Percentiles rank a stretch among this genome's conserved stretches.
phyloP scores from a whole-genome alignment of 306 rosid genomes.

The Biancaea sappan region DNA sequence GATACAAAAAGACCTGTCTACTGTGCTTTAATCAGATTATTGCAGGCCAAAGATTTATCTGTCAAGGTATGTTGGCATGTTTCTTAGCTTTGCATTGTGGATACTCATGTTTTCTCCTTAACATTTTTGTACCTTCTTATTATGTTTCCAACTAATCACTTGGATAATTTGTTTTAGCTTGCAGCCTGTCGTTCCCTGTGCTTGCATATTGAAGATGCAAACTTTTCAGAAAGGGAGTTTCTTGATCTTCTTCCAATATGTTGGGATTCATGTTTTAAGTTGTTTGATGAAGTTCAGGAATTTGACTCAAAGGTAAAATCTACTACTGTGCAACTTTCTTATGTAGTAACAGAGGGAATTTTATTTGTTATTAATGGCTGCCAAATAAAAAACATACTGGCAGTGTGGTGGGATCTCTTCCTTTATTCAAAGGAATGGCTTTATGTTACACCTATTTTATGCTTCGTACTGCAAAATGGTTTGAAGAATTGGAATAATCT shows the following conservation, averaged over 20 bases:
- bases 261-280: slow-evolving; percentile 87
- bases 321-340: slow-evolving; percentile 28
- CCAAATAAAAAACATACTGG: neutral
- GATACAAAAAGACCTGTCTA: slow-evolving; percentile 91
- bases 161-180: slow-evolving; percentile 57
- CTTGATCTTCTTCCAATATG: slow-evolving; percentile 87
- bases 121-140: slow-evolving; percentile 26
- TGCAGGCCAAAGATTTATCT: slow-evolving; percentile 82
- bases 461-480: neutral
- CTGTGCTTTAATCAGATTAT: slow-evolving; percentile 82
- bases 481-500: neutral
- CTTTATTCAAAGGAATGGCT: neutral
- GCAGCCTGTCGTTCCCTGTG: slow-evolving; percentile 98
- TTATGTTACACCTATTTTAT: neutral
- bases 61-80: slow-evolving; percentile 80
- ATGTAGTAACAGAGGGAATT: slow-evolving; percentile 1
- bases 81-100: slow-evolving; percentile 26
- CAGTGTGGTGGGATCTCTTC: neutral
- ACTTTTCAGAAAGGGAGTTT: slow-evolving; percentile 81
- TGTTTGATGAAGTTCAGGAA: slow-evolving; percentile 91
- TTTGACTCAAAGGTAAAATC: slow-evolving; percentile 89
- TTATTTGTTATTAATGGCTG: neutral
- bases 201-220: slow-evolving; percentile 87
- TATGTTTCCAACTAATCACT: slow-evolving; percentile 35
- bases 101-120: slow-evolving; percentile 32